Evolutionary conservation across 108 stramenopile genomes (phyloP), one percentile per base, ranked within the genome.

Genomic region (Bacterosira constricta): DNA sequence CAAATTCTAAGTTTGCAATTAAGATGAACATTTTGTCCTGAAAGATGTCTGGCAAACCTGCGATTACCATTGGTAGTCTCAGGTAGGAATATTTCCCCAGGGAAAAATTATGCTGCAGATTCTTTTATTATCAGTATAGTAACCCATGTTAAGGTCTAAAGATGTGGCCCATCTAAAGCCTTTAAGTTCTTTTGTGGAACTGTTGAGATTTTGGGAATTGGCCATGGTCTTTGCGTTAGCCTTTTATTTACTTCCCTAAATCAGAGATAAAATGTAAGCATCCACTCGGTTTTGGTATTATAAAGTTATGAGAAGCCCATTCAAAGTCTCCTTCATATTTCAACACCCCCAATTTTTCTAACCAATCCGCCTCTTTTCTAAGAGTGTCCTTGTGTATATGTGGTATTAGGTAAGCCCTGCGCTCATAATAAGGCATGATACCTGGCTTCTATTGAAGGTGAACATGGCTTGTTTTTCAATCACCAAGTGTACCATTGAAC

Each of bases 111-210:
- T n/a, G n/a, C n/a, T n/a, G n/a, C n/a, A n/a, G n/a, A n/a, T n/a
- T n/a, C n/a, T n/a, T n/a, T n/a, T n/a, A n/a, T n/a, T n/a, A n/a
- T n/a, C n/a, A n/a, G n/a, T n/a, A n/a, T n/a, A n/a, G n/a, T n/a
- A n/a, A n/a, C n/a, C n/a, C n/a, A n/a, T n/a, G n/a, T n/a, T n/a
- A n/a, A n/a, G n/a, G n/a, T n/a, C n/a, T n/a, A n/a, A n/a, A n/a
- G 67, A 23, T n/a, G 82, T 80, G 13, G 68, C 78, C 66, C 58
- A 86, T n/a, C 30, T 76, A 53, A 79, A 86, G 6, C 66, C 66
- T 59, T 62, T 50, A 4, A 76, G 21, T 60, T 77, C 59, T n/a
- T n/a, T 55, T 55, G 31, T 31, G 81, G 50, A 10, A 77, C 27
- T 7, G 79, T 77, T 11, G 41, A 27, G 37, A 86, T 86, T 51